Evolutionary conservation across 2,329 filamentous ascomycete genomes (phyloP), one percentile per base, ranked within the genome.

Genomic region (Corniculantispora saksenae): DNA sequence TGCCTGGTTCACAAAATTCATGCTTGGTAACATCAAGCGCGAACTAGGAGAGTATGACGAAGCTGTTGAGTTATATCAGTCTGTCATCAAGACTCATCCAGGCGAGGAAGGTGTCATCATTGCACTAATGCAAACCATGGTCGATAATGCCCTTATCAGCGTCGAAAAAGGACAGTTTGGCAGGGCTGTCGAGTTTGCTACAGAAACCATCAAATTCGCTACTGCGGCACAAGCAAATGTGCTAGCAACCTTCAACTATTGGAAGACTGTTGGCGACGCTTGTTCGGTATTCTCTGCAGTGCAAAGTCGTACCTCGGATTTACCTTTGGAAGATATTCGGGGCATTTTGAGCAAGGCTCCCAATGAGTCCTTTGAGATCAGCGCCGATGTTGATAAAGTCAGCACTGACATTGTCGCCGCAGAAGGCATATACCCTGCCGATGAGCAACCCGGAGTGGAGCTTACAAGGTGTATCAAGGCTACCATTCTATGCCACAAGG

Each of bases 1-100:
- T 70, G 91, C 87, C 12, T 99, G 95, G 95, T 99, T 97, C 75
- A 94, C 94, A 9, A 92, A 92, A 73, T 97, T 97, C 76, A 96
- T 99, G 90, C 86, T 98, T 66, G 94, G 93, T 48, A 98, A 99
- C 72, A 92, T 99, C 63, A 93, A 93, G 76, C 88, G 94, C 62
- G 94, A 98, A 74, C 83, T 98, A 56, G 93, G 93, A n/a, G 90
- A 96, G 50, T 97, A 90, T 71, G 91, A 97, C 66, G 89, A 91
- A 63, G 92, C 95, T 0, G 91, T 97, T 66, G 76, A 81, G 29
- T 86, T 93, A 7, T 97, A 98, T 72, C 85, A 87, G 70, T 81
- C 85, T 13, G 93, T 98, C 9, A 83, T 97, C 56, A 78, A 82
- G 25, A 82, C 84, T 13, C 88, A 89, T 21, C 86, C 89, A 0